Base-by-base conservation (phyloP, 31 red algal genomes). In the Asparagopsis taxiformis region DNA sequence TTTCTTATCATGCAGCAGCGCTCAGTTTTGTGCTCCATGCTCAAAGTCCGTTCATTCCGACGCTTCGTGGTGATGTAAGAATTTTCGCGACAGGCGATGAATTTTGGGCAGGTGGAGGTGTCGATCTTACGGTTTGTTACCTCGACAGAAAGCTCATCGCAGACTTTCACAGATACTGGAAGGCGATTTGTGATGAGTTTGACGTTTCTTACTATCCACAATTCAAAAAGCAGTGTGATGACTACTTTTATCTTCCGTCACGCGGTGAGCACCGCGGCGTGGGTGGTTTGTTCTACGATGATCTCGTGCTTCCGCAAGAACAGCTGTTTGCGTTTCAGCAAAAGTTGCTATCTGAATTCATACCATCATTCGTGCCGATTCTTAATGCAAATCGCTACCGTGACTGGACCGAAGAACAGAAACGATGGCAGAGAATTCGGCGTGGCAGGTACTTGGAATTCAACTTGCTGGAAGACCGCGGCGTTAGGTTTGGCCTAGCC, bases 221-320 rank as follows among this genome's bases (percentile, higher is more conserved):
- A 62, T 80, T 93, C 43, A 97, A 97, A 55, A 83, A 82, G 39
- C 72, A 79, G 70, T 93, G 83, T 51, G 94, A 97, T 53, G 83
- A 84, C 0, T 97, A 93, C 69, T 97, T 97, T 60, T 80, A 81
- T 41, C 70, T 97, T 7, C 88, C 82, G 11, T 74, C 67, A 10
- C 52, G 94, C 25, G 78, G 68, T 23, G 89, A 97, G 39, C 67
- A 89, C 52, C 80, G 94, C 34, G 89, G 94, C 20, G 80, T 93
- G 1, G 94, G 89, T 10, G 94, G 82, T 11, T 28, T 93, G 10
- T 97, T 97, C 56, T 97, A 93, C 54, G 94, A 93, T 67, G 84
- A 89, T 28, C 21, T 97, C 4, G 69, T 70, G 39, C 48, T 62
- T 17, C 17, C 75, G 31, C 7, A 26, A 37, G 75, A 70, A 28